Percentiles rank a stretch among this genome's conserved stretches.
phyloP scores from a whole-genome alignment of 352 stramenopile species.

The Aphanomyces cochlioides region DNA sequence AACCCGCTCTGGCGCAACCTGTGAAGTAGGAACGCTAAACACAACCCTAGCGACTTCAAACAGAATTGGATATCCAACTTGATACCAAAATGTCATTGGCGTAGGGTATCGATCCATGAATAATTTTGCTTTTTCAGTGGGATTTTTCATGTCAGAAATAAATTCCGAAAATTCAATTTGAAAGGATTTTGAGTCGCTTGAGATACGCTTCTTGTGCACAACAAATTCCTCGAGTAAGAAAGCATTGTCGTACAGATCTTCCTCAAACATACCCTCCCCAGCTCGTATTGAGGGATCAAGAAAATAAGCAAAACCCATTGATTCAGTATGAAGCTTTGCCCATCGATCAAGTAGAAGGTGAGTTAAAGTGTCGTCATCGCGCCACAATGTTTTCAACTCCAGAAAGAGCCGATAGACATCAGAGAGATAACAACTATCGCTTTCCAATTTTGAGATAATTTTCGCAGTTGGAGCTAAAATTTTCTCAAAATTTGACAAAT shows the following conservation, averaged over 20 bases:
- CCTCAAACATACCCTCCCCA: neutral
- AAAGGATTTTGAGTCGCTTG: neutral
- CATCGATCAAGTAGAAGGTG: neutral
- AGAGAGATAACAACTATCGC: neutral
- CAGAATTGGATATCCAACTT: slow-evolving; percentile 7
- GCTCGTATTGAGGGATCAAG: neutral
- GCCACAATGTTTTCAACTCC: neutral
- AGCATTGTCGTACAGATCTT: too few species aligned
- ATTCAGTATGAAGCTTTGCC: neutral
- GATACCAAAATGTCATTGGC: slow-evolving; percentile 1
- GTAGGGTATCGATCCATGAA: neutral
- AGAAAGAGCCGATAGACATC: neutral
- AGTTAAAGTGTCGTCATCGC: neutral
- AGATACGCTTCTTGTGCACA: neutral
- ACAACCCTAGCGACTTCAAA: neutral
- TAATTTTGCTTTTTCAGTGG: neutral
- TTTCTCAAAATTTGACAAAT: neutral
- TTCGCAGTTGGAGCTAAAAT: neutral
- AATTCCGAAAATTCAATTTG: neutral
- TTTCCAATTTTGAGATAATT: neutral
- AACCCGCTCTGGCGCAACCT: neutral
- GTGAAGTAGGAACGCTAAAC: neutral
- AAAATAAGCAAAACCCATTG: neutral
- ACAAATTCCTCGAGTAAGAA: slow-evolving; percentile 1
- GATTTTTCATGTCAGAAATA: neutral